Evolutionary conservation across 2,329 filamentous ascomycete genomes (phyloP), one percentile per base, ranked within the genome.

Genomic region (Apiospora koreana): DNA sequence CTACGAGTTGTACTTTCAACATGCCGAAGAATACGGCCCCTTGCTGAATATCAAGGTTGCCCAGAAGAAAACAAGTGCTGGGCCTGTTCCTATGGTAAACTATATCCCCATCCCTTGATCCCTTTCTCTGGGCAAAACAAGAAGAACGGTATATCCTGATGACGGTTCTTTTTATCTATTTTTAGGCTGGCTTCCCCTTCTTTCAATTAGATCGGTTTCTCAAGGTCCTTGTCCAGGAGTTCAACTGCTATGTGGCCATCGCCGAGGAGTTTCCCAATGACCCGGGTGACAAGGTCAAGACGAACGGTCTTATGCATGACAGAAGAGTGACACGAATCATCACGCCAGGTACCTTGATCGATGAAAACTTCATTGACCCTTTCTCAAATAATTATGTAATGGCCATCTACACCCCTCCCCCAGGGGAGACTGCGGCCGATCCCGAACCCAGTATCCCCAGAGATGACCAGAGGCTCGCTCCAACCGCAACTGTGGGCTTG

Each of bases 1-100:
- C 82, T 99, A 98, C 81, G 96, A 99, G 88, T 85, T 99, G 71
- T 99, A 99, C 83, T 97, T 98, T 80, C 93, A 97, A 76, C 95
- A 99, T 79, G 96, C 97, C 14, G 93, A 97, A 71, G 91, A 97
- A 78, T 93, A 92, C 79, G 95, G 93, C 1, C 93, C 94, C 1
- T 84, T 97, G 62, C 86, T 99, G 73, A 96, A 94, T 76, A 83
- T 99, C 77, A 98, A 98, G 81, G 90, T 97, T 69, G 91, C 92
- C 2, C 88, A 88, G 69, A 96, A 94, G 80, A 94, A 90, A 80
- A 94, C 93, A n/a, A 93, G 83, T 73, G 91, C 91, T 10, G 93
- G 92, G 0, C 88, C 89, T 28, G 93, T 99, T 23, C 84, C 95
- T 7, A 98, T 99, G 95, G 93, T 95, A 84, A 77, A 79, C 74